phyloP scores from a whole-genome alignment of 176 grass and related monocot species.

The Cocos nucifera region DNA sequence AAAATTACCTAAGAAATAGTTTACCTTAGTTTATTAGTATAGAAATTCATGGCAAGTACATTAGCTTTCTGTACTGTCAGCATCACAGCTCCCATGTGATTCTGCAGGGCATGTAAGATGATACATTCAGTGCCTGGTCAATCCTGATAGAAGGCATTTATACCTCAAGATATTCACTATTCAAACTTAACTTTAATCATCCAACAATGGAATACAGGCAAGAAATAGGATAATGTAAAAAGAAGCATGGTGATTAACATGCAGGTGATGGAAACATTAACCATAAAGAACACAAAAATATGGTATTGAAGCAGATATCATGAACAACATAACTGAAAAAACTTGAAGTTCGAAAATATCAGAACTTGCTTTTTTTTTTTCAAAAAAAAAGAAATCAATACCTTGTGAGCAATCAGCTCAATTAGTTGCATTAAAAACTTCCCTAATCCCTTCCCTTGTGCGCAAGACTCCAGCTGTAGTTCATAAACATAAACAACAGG shows the following conservation, averaged over 20 bases:
- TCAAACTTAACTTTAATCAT: no score
- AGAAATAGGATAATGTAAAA: no score
- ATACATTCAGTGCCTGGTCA: neutral
- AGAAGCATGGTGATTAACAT: no score
- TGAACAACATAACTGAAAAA: no score
- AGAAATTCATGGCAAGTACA: constrained; percentile 55
- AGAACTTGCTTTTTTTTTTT: no score
- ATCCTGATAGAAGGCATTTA: constrained; percentile 5
- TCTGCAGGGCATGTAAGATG: constrained; percentile 32
- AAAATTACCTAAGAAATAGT: neutral
- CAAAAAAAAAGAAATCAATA: constrained; percentile 15
- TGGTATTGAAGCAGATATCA: no score
- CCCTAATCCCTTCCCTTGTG: constrained; percentile 62
- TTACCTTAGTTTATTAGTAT: constrained; percentile 58
- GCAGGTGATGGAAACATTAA: no score
- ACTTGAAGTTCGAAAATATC: no score
- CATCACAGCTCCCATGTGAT: constrained; percentile 67
- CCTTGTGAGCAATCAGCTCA: constrained; percentile 75
- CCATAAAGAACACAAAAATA: no score
- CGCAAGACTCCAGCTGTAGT: constrained; percentile 58
- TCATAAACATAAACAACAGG: constrained; percentile 91
- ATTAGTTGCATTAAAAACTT: constrained; percentile 80
- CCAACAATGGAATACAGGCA: no score
- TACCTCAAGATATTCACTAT: neutral
- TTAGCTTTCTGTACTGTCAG: constrained; percentile 93